A percentile compares a stretch with the other conserved stretches of the same genome.
Evolutionary conservation across 805 yeast genomes (phyloP).

Genomic region (Metschnikowia lochheadii): DNA sequence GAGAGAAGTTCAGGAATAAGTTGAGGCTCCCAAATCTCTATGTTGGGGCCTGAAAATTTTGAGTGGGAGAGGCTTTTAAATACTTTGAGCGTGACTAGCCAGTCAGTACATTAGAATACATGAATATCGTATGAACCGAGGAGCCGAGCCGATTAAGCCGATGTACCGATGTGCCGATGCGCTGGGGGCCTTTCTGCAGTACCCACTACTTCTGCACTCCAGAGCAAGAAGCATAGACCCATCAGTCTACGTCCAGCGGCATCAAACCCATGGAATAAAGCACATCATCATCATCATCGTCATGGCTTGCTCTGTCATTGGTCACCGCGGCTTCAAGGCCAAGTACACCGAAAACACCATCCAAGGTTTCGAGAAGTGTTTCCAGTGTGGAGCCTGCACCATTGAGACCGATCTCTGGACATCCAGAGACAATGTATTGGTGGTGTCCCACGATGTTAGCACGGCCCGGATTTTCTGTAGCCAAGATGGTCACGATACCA

Average conservation of each 20-base stretch:
- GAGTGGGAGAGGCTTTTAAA: too few species aligned
- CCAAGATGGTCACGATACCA: slow-evolving; percentile 31
- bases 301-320: slow-evolving; percentile 24
- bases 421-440: slow-evolving; percentile 33
- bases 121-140: neutral
- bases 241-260: neutral
- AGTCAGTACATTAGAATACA: too few species aligned
- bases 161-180: neutral
- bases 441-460: slow-evolving; percentile 37
- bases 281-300: neutral
- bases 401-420: slow-evolving; percentile 44
- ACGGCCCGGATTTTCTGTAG: slow-evolving; percentile 37
- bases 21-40: too few species aligned
- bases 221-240: neutral
- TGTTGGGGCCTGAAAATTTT: too few species aligned
- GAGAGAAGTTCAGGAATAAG: too few species aligned
- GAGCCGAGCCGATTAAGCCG: neutral
- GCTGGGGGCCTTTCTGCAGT: neutral
- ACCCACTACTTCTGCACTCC: neutral
- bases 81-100: too few species aligned
- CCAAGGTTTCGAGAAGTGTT: slow-evolving; percentile 35
- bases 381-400: slow-evolving; percentile 33
- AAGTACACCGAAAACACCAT: slow-evolving; percentile 39
- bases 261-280: neutral
- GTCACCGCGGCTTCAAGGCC: slow-evolving; percentile 43